Percentiles rank a stretch among this genome's conserved stretches.
phyloP scores from a whole-genome alignment of 768 basidiomycete genomes.

The Collybiopsis confluens region DNA sequence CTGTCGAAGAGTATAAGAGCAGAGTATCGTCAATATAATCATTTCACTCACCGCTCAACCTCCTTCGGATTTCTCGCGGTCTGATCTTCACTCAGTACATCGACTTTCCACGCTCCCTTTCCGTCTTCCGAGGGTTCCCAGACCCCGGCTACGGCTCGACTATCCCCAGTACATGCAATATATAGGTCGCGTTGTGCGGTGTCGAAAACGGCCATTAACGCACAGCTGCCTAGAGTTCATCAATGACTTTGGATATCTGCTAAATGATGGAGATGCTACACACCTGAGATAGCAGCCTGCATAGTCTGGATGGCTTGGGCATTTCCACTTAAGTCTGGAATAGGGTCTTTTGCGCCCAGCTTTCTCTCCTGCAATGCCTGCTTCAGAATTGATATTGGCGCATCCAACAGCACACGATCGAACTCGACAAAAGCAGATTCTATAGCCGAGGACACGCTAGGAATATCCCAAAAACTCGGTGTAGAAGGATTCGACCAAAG shows the following conservation, averaged over 20 bases:
- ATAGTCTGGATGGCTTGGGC: slow-evolving; percentile 69
- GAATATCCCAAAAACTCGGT: slow-evolving; percentile 21
- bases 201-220: slow-evolving; percentile 84
- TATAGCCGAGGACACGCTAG: slow-evolving; percentile 56
- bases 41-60: slow-evolving; percentile 60
- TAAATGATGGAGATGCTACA: slow-evolving; percentile 6
- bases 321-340: slow-evolving; percentile 68
- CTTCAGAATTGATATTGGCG: slow-evolving; percentile 66
- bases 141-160: slow-evolving; percentile 91
- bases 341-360: slow-evolving; percentile 33
- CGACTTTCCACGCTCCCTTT: slow-evolving; percentile 80
- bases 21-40: background rate
- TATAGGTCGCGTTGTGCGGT: slow-evolving; percentile 79
- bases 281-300: slow-evolving; percentile 79
- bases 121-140: slow-evolving; percentile 70
- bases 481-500: slow-evolving; percentile 16
- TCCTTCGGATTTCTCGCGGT: slow-evolving; percentile 90
- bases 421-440: slow-evolving; percentile 74
- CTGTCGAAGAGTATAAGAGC: slow-evolving; percentile 30
- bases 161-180: slow-evolving; percentile 90
- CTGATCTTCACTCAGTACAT: slow-evolving; percentile 95
- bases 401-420: slow-evolving; percentile 79
- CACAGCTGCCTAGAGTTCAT: slow-evolving; percentile 70
- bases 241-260: slow-evolving; percentile 9
- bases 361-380: slow-evolving; percentile 29